Base-by-base conservation (phyloP, 345 rosid genomes). In the Adansonia digitata region DNA sequence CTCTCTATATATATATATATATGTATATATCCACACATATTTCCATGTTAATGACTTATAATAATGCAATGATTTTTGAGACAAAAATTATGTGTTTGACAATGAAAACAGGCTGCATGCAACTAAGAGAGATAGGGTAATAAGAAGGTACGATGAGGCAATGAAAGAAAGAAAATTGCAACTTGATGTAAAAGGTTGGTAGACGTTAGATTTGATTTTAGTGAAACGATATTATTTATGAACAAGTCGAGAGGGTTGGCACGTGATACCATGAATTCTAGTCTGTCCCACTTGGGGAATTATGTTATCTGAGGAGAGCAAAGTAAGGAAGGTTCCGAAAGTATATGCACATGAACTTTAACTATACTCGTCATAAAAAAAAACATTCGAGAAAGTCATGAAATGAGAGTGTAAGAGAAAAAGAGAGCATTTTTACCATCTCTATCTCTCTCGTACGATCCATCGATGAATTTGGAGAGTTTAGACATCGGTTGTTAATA, bases 241-340 rank as follows among this genome's bases (percentile, higher is more conserved):
- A 66, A 66, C 53, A 26, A 67, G 52, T 10, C 1, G 75, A 22
- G 31, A 65, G 56, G 75, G 11, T 20, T 31, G 52, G 51, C 82
- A 75, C 61, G 77, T 79, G 82, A 71, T 37, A 27, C 69, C 52
- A 48, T 20, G 82, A 37, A 56, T 45, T 64, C 61, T 55, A 31
- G 73, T 39, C 57, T 71, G 76, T 75, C 74, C 76, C 57, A 45
- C 31, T 62, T 43, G 67, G 48, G 24, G 69, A 29, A 68, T 46
- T 24, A 35, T 12, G 60, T 59, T 56, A 63, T 43, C 7, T 0
- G 5, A 66, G 42, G 5, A 66, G 42, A 24, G 17, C 6, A 72
- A 29, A 14, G 18, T 6, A 56, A 51, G 78, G 79, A 71, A 71
- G 69, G n/a, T 75, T 75, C 75, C 42, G 26, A 27, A 17, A 55